Conservation (phyloP, 176 grass and related monocot species). For the Aegilops longissima region DNA sequence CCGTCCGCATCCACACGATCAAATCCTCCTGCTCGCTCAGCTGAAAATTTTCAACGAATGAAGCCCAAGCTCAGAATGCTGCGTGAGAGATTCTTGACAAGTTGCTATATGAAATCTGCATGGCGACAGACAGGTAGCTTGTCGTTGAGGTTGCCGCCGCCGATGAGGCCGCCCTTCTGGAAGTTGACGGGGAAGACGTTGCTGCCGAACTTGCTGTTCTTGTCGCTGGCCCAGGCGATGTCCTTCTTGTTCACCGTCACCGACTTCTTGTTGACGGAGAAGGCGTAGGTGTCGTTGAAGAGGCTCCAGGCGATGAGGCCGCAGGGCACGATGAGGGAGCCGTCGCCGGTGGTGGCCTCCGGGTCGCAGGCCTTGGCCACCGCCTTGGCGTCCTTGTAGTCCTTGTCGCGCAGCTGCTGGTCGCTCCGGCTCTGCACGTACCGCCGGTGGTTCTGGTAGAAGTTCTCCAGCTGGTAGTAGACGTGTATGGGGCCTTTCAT, state of each 20-base stretch:
- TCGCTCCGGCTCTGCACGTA: conserved; percentile 87
- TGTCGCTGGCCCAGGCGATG: conserved; percentile 94
- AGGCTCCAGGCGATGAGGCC: conserved; percentile 92
- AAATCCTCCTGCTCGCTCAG: conserved; percentile 88
- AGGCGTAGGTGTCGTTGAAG: conserved; percentile 87
- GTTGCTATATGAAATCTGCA: too few relatives aligned
- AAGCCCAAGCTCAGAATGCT: neutral
- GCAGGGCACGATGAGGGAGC: conserved; percentile 74
- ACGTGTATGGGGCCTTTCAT: conserved; percentile 82
- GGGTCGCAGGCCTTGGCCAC: conserved; percentile 58
- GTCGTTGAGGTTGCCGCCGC: conserved; percentile 64
- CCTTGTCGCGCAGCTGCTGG: conserved; percentile 56
- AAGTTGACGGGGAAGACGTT: conserved; percentile 86
- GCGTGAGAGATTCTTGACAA: too few relatives aligned
- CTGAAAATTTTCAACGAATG: conserved; percentile 29
- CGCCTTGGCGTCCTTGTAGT: conserved; percentile 11
- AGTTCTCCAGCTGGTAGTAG: conserved; percentile 90
- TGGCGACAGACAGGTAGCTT: conserved; percentile 51
- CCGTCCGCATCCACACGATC: conserved; percentile 93
- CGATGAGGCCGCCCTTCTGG: conserved; percentile 59
- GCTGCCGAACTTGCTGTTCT: conserved; percentile 64
- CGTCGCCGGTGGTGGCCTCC: conserved; percentile 47
- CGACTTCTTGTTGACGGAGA: conserved; percentile 52
- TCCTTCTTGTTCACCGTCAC: conserved; percentile 80
- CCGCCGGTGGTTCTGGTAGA: conserved; percentile 96